Percentiles rank a stretch among this genome's conserved stretches.
Evolutionary conservation across 2,329 filamentous ascomycete genomes (phyloP).

Genomic region (Gnomoniopsis smithogilvyi): DNA sequence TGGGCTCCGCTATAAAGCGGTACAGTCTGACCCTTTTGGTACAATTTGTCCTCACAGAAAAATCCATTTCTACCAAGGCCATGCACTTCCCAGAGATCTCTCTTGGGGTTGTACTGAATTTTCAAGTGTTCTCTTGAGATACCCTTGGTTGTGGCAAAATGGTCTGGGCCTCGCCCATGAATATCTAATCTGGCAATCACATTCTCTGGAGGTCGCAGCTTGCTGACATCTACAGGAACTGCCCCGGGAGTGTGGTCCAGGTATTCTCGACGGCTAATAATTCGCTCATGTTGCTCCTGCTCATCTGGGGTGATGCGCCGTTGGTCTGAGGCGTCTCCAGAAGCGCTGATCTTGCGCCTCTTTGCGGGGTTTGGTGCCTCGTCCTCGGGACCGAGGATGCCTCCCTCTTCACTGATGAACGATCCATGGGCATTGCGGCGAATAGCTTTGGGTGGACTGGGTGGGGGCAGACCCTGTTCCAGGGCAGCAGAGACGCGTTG

Average conservation of each 20-base stretch:
- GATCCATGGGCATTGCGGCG: slow-evolving; percentile 55
- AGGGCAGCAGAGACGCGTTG: slow-evolving; percentile 45
- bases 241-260: slow-evolving; percentile 58
- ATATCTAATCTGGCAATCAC: slow-evolving; percentile 68
- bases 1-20: slow-evolving; percentile 60
- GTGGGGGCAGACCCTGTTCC: slow-evolving; percentile 46
- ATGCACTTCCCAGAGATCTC: slow-evolving; percentile 62
- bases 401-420: slow-evolving; percentile 67
- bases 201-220: slow-evolving; percentile 57
- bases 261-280: slow-evolving; percentile 57
- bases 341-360: slow-evolving; percentile 42
- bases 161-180: slow-evolving; percentile 63
- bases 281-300: slow-evolving; percentile 19
- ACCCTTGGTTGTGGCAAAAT: slow-evolving; percentile 62
- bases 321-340: slow-evolving; percentile 21
- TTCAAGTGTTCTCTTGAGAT: slow-evolving; percentile 74
- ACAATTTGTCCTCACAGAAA: slow-evolving; percentile 57
- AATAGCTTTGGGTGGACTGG: slow-evolving; percentile 45
- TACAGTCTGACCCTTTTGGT: slow-evolving; percentile 53
- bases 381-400: slow-evolving; percentile 61
- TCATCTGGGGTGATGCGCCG: slow-evolving; percentile 12
- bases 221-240: slow-evolving; percentile 56
- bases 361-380: slow-evolving; percentile 40
- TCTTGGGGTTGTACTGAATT: slow-evolving; percentile 65
- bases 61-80: slow-evolving; percentile 64